Evolutionary conservation across 495 filamentous ascomycete genomes (phyloP).

Genomic region (Schizothecium vesticola): DNA sequence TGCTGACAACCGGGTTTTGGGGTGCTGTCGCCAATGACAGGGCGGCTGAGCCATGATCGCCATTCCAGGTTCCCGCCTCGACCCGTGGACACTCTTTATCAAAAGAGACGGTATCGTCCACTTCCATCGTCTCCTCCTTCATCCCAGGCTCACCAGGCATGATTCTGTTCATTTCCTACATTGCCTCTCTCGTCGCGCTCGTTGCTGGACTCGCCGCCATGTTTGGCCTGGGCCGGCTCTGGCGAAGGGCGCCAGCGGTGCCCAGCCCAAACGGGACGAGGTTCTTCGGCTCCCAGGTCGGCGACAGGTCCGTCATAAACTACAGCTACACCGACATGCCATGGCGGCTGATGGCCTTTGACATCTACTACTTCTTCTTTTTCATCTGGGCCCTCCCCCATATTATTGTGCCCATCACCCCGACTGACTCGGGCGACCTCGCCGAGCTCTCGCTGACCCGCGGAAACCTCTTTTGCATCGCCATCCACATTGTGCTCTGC

Average conservation of each 20-base stretch:
- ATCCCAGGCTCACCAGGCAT: not conserved
- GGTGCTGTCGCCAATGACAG: not conserved
- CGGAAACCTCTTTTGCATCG: constrained; percentile 46
- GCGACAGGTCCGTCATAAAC: constrained; percentile 42
- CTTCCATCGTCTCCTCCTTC: not conserved
- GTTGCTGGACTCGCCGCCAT: constrained; percentile 7
- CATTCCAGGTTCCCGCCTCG: not conserved
- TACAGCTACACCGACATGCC: constrained; percentile 59
- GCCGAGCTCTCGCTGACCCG: constrained; percentile 54
- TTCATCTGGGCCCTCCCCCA: constrained; percentile 47
- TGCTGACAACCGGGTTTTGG: not conserved
- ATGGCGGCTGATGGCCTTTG: constrained; percentile 47
- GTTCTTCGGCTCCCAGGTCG: constrained; percentile 50
- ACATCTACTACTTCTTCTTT: constrained; percentile 49
- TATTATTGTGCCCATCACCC: constrained; percentile 48
- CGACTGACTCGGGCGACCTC: constrained; percentile 45
- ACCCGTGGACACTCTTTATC: not conserved
- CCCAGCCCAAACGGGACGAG: constrained; percentile 12
- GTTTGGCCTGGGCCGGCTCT: constrained; percentile 10
- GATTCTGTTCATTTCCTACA: constrained; percentile 1
- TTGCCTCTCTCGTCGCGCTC: constrained; percentile 10
- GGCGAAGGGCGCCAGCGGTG: not conserved
- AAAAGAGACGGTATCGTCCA: not conserved
- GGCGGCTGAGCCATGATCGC: not conserved
- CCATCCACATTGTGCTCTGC: constrained; percentile 46